phyloP scores from a whole-genome alignment of 73 alveolate genomes.

The Paramecium primaurelia region DNA sequence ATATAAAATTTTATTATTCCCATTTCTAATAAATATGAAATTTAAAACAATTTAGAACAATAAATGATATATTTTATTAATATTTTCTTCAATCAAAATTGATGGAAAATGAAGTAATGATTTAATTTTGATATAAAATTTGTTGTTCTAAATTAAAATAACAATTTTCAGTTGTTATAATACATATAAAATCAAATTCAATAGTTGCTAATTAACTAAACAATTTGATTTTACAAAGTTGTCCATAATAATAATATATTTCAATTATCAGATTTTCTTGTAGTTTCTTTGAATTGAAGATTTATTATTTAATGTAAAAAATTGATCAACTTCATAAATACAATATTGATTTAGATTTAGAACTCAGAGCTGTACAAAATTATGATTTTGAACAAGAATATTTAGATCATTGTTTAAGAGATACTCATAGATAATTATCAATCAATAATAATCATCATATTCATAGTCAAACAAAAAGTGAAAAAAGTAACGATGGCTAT shows the following conservation, averaged over 20 bases:
- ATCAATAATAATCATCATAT: neutral
- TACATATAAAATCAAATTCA: neutral
- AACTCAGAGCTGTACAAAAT: slow-evolving; percentile 15
- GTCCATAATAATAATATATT: neutral
- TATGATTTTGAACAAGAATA: slow-evolving; percentile 5
- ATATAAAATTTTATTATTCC: neutral
- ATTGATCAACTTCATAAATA: neutral
- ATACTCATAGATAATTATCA: neutral
- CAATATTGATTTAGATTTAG: neutral
- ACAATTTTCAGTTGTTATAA: neutral
- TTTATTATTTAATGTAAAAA: neutral
- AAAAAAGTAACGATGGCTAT: neutral
- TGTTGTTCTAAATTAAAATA: neutral
- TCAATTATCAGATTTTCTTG: neutral
- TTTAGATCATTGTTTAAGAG: slow-evolving; percentile 2
- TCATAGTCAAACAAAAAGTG: neutral
- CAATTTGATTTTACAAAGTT: neutral
- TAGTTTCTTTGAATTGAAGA: neutral
- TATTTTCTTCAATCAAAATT: neutral
- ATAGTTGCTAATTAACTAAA: neutral
- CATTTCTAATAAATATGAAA: neutral
- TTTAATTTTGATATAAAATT: too few relatives aligned
- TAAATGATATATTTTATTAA: neutral
- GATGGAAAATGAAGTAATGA: neutral
- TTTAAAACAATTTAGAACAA: neutral